A percentile compares a stretch with the other conserved stretches of the same genome.
These are phyloP conservation scores for Colletotrichum liriopes DNA, from an alignment of 2,329 filamentous ascomycete species.

Conservation along the genomic window DNA sequence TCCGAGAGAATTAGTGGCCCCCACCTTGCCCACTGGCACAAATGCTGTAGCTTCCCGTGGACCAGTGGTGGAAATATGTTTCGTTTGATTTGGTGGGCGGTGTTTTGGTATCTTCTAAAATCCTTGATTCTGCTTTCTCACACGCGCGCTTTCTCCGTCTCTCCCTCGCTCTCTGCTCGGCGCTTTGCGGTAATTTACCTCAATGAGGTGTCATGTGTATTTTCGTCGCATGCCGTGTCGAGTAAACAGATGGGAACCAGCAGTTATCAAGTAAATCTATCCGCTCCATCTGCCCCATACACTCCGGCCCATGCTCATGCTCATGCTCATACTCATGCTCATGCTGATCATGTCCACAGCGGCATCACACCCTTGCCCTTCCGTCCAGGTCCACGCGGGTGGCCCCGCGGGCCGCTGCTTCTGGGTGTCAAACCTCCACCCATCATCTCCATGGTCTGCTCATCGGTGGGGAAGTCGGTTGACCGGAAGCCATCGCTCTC, in stretches of 20 bases:
- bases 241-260: neutral
- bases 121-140: slow-evolving; percentile 11
- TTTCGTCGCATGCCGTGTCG: slow-evolving; percentile 3
- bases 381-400: slow-evolving; percentile 34
- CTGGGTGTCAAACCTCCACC: slow-evolving; percentile 39
- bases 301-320: neutral
- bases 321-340: neutral
- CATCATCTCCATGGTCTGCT: slow-evolving; percentile 51
- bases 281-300: neutral
- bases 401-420: slow-evolving; percentile 39
- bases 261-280: neutral
- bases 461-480: slow-evolving; percentile 48
- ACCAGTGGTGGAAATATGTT: neutral
- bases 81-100: neutral
- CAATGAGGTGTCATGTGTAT: neutral
- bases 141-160: neutral
- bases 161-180: neutral
- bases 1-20: neutral
- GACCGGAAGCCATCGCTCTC: slow-evolving; percentile 80
- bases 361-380: slow-evolving; percentile 39
- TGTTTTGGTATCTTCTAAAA: slow-evolving; percentile 31
- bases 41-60: slow-evolving; percentile 11
- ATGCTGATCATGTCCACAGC: slow-evolving; percentile 26
- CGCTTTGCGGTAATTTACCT: neutral
- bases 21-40: neutral